phyloP scores from a whole-genome alignment of 257 asterid species.

The Gentiana dahurica region DNA sequence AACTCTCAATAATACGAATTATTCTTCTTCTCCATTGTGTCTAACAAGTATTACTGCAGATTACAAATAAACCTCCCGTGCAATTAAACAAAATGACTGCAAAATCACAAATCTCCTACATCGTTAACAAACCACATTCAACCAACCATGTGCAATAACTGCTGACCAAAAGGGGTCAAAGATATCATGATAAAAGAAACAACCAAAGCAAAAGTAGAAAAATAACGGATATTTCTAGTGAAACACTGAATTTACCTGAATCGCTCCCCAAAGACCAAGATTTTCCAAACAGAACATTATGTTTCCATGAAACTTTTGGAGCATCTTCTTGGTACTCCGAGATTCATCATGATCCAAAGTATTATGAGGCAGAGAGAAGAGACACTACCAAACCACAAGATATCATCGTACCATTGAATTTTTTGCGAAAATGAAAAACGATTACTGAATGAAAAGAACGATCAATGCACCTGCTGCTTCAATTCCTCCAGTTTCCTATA shows the following conservation, averaged over 20 bases:
- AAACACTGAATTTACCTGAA: conserved; percentile 47
- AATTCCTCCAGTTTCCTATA: conserved; percentile 57
- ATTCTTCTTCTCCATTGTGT: too few species aligned
- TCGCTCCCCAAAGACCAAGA: conserved; percentile 89
- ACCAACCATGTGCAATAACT: too few species aligned
- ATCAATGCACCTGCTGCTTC: conserved; percentile 55
- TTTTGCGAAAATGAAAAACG: conserved; percentile 3
- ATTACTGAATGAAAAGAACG: conserved; percentile 14
- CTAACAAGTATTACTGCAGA: too few species aligned
- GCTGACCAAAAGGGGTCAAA: too few species aligned
- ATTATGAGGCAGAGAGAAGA: conserved; percentile 32
- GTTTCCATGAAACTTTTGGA: conserved; percentile 54
- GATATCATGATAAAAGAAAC: not conserved
- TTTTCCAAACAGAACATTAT: conserved; percentile 63
- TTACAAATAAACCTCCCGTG: too few species aligned
- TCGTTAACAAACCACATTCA: too few species aligned
- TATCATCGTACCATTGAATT: conserved; percentile 9
- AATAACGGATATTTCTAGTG: conserved; percentile 6
- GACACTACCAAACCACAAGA: conserved; percentile 41
- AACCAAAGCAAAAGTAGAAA: conserved; percentile 1
- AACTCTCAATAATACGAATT: too few species aligned
- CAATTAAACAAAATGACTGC: too few species aligned
- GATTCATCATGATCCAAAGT: conserved; percentile 38
- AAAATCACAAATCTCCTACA: too few species aligned
- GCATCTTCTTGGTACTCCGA: conserved; percentile 46